Conservation (phyloP, 2,329 filamentous ascomycete species). For the Alternaria atra region DNA sequence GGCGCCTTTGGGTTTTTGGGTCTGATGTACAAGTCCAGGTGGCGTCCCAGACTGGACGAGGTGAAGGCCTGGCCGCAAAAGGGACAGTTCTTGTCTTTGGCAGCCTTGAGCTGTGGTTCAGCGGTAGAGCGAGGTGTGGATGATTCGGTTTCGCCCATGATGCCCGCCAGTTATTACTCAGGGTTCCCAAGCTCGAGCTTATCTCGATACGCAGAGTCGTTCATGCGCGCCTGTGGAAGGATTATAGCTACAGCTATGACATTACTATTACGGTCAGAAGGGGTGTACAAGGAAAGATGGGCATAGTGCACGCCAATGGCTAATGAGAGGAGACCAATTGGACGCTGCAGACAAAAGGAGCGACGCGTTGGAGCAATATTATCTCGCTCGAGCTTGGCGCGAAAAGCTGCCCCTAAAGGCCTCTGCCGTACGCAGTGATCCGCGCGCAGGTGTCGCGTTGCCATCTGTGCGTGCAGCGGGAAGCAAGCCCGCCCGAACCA, state of each 20-base stretch:
- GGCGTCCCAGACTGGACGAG: slow-evolving; percentile 83
- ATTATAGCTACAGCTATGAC: slow-evolving; percentile 32
- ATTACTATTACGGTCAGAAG: slow-evolving; percentile 31
- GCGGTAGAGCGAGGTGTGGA: slow-evolving; percentile 46
- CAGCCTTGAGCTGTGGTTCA: slow-evolving; percentile 55
- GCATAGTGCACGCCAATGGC: slow-evolving; percentile 19
- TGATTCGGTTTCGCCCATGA: slow-evolving; percentile 50
- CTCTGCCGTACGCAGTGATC: slow-evolving; percentile 27
- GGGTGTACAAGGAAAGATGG: slow-evolving; percentile 17
- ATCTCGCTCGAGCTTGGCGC: slow-evolving; percentile 27
- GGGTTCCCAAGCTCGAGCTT: slow-evolving; percentile 30
- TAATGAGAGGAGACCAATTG: slow-evolving; percentile 25
- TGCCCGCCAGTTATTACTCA: slow-evolving; percentile 19
- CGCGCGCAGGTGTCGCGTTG: slow-evolving; percentile 25
- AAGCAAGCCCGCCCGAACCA: slow-evolving; percentile 24
- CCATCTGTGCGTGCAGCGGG: slow-evolving; percentile 28
- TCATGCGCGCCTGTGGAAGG: slow-evolving; percentile 25
- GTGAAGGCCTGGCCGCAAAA: slow-evolving; percentile 92
- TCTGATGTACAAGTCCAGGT: slow-evolving; percentile 93
- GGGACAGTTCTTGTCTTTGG: slow-evolving; percentile 87
- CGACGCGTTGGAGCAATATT: slow-evolving; percentile 35
- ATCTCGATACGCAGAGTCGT: slow-evolving; percentile 24
- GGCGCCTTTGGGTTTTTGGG: slow-evolving; percentile 88
- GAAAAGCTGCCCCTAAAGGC: slow-evolving; percentile 34
- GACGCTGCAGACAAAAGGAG: slow-evolving; percentile 36